Evolutionary conservation across 352 stramenopile species (phyloP).

Genomic region (Phytopythium boreale): DNA sequence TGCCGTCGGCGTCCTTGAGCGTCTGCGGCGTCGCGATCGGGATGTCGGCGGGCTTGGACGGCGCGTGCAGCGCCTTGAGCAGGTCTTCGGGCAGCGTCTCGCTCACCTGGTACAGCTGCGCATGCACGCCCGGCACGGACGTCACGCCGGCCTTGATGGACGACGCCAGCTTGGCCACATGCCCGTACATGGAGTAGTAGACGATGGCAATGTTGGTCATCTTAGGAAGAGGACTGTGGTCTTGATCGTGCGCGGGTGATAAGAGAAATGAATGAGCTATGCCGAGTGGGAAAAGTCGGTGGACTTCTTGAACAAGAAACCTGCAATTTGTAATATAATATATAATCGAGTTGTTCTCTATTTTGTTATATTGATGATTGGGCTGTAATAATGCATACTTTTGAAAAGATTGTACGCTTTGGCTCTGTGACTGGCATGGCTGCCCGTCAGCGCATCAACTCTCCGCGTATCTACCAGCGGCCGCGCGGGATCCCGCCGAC

Average conservation of each 20-base stretch:
- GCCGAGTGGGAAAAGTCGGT: too few species aligned
- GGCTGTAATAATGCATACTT: too few species aligned
- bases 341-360: neutral
- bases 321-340: neutral
- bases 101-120: slow-evolving; percentile 60
- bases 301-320: too few species aligned
- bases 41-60: slow-evolving; percentile 46
- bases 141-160: slow-evolving; percentile 63
- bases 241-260: neutral
- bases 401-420: too few species aligned
- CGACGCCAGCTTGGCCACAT: slow-evolving; percentile 65
- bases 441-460: too few species aligned
- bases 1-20: slow-evolving; percentile 68
- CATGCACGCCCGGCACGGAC: slow-evolving; percentile 44
- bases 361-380: too few species aligned
- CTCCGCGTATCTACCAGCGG: neutral
- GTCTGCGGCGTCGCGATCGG: slow-evolving; percentile 57
- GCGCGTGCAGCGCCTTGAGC: slow-evolving; percentile 63
- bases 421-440: too few species aligned
- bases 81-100: slow-evolving; percentile 77
- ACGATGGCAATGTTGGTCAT: slow-evolving; percentile 73
- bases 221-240: neutral
- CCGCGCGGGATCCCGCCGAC: neutral
- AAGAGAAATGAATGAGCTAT: neutral
- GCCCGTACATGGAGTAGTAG: slow-evolving; percentile 85